Conservation (phyloP, 2,329 filamentous ascomycete genomes). For the Cryoendolithus antarcticus region DNA sequence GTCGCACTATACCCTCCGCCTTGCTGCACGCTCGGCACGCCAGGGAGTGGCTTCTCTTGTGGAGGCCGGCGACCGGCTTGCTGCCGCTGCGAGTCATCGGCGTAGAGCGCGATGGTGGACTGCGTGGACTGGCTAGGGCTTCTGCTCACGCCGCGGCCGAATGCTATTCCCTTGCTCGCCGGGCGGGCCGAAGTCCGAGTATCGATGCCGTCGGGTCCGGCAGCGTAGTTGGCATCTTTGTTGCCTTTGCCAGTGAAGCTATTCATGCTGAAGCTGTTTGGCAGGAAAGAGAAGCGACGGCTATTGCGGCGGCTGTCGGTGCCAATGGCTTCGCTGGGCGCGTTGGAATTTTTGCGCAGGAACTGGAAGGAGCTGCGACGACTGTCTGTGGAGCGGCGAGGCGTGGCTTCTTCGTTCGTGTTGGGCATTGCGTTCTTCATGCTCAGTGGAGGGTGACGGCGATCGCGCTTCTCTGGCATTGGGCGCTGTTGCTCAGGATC, state of each 20-base stretch:
- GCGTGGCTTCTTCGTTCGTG: constrained; percentile 37
- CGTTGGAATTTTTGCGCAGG: constrained; percentile 33
- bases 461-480: constrained; percentile 46
- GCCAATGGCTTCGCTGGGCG: constrained; percentile 13
- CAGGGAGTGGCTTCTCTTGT: constrained; percentile 10
- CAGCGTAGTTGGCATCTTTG: constrained; percentile 5
- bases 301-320: constrained; percentile 25
- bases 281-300: constrained; percentile 39
- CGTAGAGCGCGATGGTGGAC: constrained; percentile 31
- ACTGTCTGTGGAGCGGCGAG: constrained; percentile 35
- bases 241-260: constrained; percentile 27
- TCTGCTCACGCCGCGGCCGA: constrained; percentile 31
- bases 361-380: constrained; percentile 39
- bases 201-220: too few relatives aligned
- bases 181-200: constrained; percentile 14
- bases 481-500: constrained; percentile 27
- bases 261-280: constrained; percentile 35
- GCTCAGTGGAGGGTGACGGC: constrained; percentile 78
- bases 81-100: constrained; percentile 20
- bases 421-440: constrained; percentile 63
- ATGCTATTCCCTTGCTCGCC: constrained; percentile 28
- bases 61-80: constrained; percentile 6
- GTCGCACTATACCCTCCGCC: constrained; percentile 11
- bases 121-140: constrained; percentile 34
- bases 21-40: constrained; percentile 7